These are phyloP conservation scores for Cladosporium cucumerinum DNA, from an alignment of 2,329 filamentous ascomycete genomes.

Conservation along the genomic window DNA sequence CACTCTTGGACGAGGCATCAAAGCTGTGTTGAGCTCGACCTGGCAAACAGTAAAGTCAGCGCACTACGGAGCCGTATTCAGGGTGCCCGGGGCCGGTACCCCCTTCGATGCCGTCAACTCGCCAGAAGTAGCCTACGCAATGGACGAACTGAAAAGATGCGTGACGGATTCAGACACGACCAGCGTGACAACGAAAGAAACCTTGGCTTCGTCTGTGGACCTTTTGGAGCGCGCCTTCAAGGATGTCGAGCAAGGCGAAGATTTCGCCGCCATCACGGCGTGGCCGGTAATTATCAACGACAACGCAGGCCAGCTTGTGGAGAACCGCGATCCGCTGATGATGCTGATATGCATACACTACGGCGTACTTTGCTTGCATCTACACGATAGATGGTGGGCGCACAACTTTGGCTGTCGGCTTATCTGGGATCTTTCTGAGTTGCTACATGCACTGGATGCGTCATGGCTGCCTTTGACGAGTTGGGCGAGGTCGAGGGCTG, in stretches of 20 bases:
- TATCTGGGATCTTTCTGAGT: slow-evolving; percentile 4
- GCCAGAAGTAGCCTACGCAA: not conserved
- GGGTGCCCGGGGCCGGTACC: not conserved
- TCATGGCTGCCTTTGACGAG: slow-evolving; percentile 10
- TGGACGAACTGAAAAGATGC: slow-evolving; percentile 2
- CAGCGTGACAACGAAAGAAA: not conserved
- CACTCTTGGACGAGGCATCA: not conserved
- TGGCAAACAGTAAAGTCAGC: not conserved
- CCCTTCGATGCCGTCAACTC: not conserved
- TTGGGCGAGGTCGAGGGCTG: slow-evolving; percentile 8
- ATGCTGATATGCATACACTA: slow-evolving; percentile 11
- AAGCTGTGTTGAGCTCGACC: not conserved
- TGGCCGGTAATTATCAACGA: not conserved
- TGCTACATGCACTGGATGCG: not conserved
- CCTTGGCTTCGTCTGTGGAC: not conserved
- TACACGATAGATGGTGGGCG: slow-evolving; percentile 6
- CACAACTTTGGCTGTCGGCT: slow-evolving; percentile 2
- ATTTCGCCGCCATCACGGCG: not conserved
- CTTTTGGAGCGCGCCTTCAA: not conserved
- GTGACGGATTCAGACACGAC: not conserved
- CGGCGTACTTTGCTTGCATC: slow-evolving; percentile 4
- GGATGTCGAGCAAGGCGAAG: not conserved
- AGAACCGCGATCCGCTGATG: slow-evolving; percentile 3
- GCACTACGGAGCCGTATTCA: not conserved
- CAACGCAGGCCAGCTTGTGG: not conserved